A percentile compares a stretch with the other conserved stretches of the same genome.
phyloP scores from a whole-genome alignment of 768 basidiomycete species.

The Sarcodon aspratus region DNA sequence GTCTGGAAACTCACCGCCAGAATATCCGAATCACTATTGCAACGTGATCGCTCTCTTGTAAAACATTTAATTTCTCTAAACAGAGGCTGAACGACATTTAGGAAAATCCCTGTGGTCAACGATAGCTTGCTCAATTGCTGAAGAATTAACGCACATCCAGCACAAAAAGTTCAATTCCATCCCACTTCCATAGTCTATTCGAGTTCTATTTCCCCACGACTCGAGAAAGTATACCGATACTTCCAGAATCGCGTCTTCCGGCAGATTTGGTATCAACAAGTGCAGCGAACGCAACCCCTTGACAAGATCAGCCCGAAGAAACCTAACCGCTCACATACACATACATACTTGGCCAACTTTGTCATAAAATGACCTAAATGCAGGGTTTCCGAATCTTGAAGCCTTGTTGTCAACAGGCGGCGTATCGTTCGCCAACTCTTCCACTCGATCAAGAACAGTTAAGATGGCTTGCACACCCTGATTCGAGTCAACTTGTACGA shows the following conservation, averaged over 20 bases:
- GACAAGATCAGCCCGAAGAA: not conserved
- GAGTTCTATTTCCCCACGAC: conserved; percentile 81
- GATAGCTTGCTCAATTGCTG: too few relatives aligned
- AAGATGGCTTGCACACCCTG: conserved; percentile 61
- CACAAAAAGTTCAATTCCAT: conserved; percentile 98
- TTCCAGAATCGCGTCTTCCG: conserved; percentile 49
- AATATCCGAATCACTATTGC: conserved; percentile 78
- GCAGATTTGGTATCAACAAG: conserved; percentile 40
- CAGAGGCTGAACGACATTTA: conserved; percentile 49
- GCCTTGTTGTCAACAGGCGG: conserved; percentile 86
- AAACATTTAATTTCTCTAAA: conserved; percentile 57
- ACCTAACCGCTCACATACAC: too few relatives aligned
- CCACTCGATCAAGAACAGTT: conserved; percentile 51
- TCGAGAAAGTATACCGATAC: conserved; percentile 74
- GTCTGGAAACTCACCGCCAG: conserved; percentile 51
- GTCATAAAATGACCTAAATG: conserved; percentile 89
- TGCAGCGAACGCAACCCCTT: conserved; percentile 48
- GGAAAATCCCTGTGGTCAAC: not conserved
- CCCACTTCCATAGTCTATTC: conserved; percentile 99
- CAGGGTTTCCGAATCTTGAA: conserved; percentile 95
- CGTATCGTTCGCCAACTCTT: conserved; percentile 50
- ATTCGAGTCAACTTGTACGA: not conserved
- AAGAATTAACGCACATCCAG: conserved; percentile 63
- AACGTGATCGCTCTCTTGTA: conserved; percentile 52
- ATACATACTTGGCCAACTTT: conserved; percentile 48